phyloP scores from a whole-genome alignment of 345 rosid species.

The Clausena lansium region DNA sequence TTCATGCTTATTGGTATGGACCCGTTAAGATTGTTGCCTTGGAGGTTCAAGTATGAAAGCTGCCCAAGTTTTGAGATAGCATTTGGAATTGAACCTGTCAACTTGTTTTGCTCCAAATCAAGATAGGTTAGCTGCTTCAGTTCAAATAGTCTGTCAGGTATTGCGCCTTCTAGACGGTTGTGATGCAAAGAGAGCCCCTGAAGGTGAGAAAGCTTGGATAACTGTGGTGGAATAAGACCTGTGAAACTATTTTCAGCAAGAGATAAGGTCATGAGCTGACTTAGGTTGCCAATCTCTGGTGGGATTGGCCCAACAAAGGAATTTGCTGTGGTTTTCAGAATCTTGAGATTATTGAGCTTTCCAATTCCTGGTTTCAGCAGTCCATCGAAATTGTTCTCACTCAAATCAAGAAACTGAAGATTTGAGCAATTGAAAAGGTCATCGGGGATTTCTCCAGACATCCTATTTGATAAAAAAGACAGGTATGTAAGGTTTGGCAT shows the following conservation, averaged over 20 bases:
- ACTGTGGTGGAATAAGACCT: slow-evolving; percentile 54
- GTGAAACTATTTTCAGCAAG: slow-evolving; percentile 58
- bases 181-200: slow-evolving; percentile 57
- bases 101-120: slow-evolving; percentile 50
- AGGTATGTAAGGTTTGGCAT: slow-evolving; percentile 49
- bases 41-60: slow-evolving; percentile 55
- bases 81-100: slow-evolving; percentile 55
- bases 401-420: slow-evolving; percentile 31
- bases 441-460: slow-evolving; percentile 74
- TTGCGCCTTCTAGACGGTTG: slow-evolving; percentile 54
- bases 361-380: slow-evolving; percentile 54
- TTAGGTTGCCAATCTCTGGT: slow-evolving; percentile 58
- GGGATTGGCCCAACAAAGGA: slow-evolving; percentile 69
- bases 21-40: slow-evolving; percentile 63
- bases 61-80: slow-evolving; percentile 52
- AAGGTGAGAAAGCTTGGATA: slow-evolving; percentile 58
- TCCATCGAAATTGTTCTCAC: slow-evolving; percentile 57
- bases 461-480: slow-evolving; percentile 38
- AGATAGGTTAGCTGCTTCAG: slow-evolving; percentile 57
- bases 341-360: slow-evolving; percentile 48
- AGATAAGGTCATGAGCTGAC: slow-evolving; percentile 37
- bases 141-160: slow-evolving; percentile 55
- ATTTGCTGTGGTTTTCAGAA: slow-evolving; percentile 35
- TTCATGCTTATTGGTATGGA: slow-evolving; percentile 62
- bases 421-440: slow-evolving; percentile 74